Percentiles rank a stretch among this genome's conserved stretches.
Conservation (phyloP, 176 grass and related monocot genomes). For the Zoysia pacifica region DNA sequence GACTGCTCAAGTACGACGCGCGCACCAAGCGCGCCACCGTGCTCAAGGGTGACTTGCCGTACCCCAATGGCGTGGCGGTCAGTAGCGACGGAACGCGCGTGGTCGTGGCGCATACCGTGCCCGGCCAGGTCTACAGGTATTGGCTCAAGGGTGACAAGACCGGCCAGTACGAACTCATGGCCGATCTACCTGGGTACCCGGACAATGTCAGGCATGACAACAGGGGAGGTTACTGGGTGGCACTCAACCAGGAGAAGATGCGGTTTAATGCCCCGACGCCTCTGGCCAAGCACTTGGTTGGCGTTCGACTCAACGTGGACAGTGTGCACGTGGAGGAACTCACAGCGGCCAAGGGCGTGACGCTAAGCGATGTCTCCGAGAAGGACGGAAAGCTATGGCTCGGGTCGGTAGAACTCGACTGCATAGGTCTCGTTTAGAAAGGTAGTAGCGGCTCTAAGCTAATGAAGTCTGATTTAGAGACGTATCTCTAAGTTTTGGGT, state of each 20-base stretch:
- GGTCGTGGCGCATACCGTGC: constrained; percentile 29
- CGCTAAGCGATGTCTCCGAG: constrained; percentile 42
- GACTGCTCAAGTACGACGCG: constrained; percentile 19
- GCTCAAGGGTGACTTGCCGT: constrained; percentile 3
- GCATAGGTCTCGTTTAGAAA: background rate
- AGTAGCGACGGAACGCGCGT: constrained; percentile 17
- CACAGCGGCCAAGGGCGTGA: background rate
- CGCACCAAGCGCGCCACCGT: background rate
- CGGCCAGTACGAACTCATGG: constrained; percentile 34
- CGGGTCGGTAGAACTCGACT: constrained; percentile 27
- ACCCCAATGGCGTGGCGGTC: constrained; percentile 31
- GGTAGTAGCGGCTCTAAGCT: no score
- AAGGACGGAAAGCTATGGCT: constrained; percentile 30
- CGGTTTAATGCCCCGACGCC: background rate
- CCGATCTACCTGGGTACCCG: constrained; percentile 48
- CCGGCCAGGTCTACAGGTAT: constrained; percentile 33
- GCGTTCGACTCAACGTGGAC: constrained; percentile 3
- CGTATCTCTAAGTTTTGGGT: no score
- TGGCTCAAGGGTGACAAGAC: constrained; percentile 37
- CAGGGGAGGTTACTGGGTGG: constrained; percentile 49
- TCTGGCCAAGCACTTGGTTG: constrained; percentile 22
- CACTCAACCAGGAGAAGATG: constrained; percentile 38
- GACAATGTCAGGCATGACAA: constrained; percentile 44
- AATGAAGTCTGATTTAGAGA: no score
- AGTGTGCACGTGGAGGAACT: constrained; percentile 32